A percentile compares a stretch with the other conserved stretches of the same genome.
phyloP scores from a whole-genome alignment of 495 filamentous ascomycete species.

The Xylaria grammica region DNA sequence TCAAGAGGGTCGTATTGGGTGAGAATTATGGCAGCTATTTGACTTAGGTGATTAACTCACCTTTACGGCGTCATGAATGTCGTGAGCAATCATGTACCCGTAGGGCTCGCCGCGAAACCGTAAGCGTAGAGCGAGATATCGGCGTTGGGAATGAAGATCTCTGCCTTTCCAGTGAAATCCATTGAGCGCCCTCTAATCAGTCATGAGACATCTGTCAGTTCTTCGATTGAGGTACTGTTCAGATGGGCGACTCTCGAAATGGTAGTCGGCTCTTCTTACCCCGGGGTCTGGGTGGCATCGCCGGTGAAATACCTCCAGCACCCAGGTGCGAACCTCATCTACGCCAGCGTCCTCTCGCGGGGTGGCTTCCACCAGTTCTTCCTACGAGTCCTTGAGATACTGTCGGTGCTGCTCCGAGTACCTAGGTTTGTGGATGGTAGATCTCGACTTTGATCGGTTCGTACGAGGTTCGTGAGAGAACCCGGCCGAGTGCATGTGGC shows the following conservation, averaged over 20 bases:
- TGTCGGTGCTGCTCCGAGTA: conserved; percentile 25
- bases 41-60: conserved; percentile 13
- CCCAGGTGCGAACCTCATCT: conserved; percentile 31
- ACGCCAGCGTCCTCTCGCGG: conserved; percentile 27
- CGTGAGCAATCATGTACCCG: conserved; percentile 28
- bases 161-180: conserved; percentile 28
- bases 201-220: neutral
- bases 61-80: conserved; percentile 33
- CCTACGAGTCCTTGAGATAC: conserved; percentile 32
- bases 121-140: conserved; percentile 28
- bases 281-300: conserved; percentile 32
- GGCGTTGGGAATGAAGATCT: conserved; percentile 30
- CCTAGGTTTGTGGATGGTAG: conserved; percentile 21
- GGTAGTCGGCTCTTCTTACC: conserved; percentile 21
- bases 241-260: neutral
- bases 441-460: conserved; percentile 10
- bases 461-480: conserved; percentile 21
- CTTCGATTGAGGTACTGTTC: too few relatives aligned
- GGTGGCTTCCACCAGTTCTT: conserved; percentile 28
- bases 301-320: conserved; percentile 31
- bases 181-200: neutral
- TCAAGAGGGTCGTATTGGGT: too few relatives aligned
- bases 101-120: conserved; percentile 31
- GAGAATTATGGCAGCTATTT: neutral
- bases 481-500: conserved; percentile 5